phyloP scores from a whole-genome alignment of 305 asterid genomes.

The Fraxinus latifolia region DNA sequence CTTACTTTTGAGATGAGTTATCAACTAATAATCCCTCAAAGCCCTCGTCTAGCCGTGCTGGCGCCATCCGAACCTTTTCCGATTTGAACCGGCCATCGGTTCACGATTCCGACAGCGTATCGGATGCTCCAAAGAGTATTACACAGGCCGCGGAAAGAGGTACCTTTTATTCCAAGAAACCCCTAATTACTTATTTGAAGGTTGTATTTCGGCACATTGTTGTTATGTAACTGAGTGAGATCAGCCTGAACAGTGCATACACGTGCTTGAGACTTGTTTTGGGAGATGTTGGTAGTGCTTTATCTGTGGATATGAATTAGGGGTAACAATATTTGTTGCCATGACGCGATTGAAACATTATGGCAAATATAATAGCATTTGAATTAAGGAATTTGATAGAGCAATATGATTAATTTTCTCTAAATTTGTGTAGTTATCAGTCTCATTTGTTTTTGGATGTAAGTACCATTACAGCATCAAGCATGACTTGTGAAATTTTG shows the following conservation, averaged over 20 bases:
- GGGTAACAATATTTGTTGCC: not conserved
- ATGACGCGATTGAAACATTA: not conserved
- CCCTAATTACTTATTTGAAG: not conserved
- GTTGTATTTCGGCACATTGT: not conserved
- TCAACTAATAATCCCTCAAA: slow-evolving; percentile 21
- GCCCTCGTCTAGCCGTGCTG: slow-evolving; percentile 56
- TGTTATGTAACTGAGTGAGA: not conserved
- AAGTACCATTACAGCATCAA: not conserved
- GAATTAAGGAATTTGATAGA: not conserved
- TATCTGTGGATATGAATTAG: not conserved
- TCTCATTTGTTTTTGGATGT: not conserved
- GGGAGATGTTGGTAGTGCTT: not conserved
- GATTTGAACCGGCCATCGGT: slow-evolving; percentile 75
- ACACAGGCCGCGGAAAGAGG: slow-evolving; percentile 95
- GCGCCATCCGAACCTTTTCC: slow-evolving; percentile 78
- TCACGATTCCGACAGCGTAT: slow-evolving; percentile 71
- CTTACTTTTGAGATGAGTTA: no score
- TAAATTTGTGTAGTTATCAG: not conserved
- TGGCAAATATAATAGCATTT: not conserved
- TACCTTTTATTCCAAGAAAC: slow-evolving; percentile 12
- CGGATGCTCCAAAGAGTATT: slow-evolving; percentile 78
- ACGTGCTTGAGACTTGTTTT: not conserved
- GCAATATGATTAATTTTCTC: not conserved
- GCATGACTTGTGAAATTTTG: not conserved
- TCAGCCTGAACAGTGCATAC: not conserved